A percentile compares a stretch with the other conserved stretches of the same genome.
These are phyloP conservation scores for Candida neerlandica DNA, from an alignment of 1,139 yeast genomes.

Conservation along the genomic window DNA sequence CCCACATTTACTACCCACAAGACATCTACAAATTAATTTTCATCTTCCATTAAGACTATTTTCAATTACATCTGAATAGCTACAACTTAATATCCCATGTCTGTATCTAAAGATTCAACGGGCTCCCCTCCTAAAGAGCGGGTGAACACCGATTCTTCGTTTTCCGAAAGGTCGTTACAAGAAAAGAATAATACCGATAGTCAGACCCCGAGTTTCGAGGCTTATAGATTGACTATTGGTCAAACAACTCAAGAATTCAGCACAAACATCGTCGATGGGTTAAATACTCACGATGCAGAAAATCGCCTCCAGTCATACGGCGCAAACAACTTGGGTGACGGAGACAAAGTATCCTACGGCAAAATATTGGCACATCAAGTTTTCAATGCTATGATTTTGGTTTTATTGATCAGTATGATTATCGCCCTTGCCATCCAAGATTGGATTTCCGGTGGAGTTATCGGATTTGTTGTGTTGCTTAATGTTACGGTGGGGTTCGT, in stretches of 20 bases:
- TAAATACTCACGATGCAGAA: slow-evolving; percentile 39
- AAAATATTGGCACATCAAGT: slow-evolving; percentile 67
- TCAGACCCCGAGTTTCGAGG: slow-evolving; percentile 17
- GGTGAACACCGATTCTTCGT: slow-evolving; percentile 13
- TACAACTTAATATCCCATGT: no score
- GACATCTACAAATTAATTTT: no score
- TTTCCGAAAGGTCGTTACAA: slow-evolving; percentile 10
- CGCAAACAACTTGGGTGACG: slow-evolving; percentile 66
- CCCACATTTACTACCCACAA: no score
- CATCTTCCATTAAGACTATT: no score
- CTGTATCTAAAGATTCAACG: slow-evolving; percentile 9
- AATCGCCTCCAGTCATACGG: slow-evolving; percentile 40
- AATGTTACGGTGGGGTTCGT: slow-evolving; percentile 71
- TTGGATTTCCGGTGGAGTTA: slow-evolving; percentile 86
- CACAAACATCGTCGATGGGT: slow-evolving; percentile 50
- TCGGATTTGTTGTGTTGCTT: slow-evolving; percentile 67
- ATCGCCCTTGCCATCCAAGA: slow-evolving; percentile 76
- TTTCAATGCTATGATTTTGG: slow-evolving; percentile 81
- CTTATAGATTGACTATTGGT: slow-evolving; percentile 37
- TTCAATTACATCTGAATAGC: no score
- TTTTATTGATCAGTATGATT: slow-evolving; percentile 70
- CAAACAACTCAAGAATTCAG: slow-evolving; percentile 39
- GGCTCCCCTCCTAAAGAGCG: slow-evolving; percentile 5
- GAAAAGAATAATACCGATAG: not conserved
- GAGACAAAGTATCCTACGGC: slow-evolving; percentile 55